These are phyloP conservation scores for Kwoniella bestiolae DNA, from an alignment of 768 basidiomycete genomes.

Conservation along the genomic window DNA sequence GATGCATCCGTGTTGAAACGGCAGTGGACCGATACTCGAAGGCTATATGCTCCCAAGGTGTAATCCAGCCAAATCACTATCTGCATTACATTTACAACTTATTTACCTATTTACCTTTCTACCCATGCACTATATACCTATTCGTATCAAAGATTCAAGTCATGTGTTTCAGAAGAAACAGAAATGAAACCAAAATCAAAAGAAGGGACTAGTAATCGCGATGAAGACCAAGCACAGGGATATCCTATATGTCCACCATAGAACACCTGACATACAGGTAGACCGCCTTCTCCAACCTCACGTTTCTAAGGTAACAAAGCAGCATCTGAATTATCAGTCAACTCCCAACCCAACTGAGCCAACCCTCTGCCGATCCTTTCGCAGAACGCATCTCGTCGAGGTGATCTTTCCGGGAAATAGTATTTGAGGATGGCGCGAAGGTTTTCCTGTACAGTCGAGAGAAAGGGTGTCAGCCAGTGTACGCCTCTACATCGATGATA, in stretches of 20 bases:
- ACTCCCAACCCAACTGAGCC: constrained; percentile 27
- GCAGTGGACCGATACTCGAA: not conserved
- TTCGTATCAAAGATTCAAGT: not conserved
- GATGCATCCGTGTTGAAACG: too few species aligned
- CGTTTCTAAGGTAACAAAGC: constrained; percentile 27
- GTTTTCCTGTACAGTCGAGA: constrained; percentile 30
- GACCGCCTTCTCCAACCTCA: too few species aligned
- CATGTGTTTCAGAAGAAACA: not conserved
- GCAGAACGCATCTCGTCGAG: constrained; percentile 24
- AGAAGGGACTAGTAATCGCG: not conserved
- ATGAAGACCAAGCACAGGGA: too few species aligned
- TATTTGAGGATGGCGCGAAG: constrained; percentile 22
- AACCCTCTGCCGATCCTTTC: constrained; percentile 31
- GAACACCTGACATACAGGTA: too few species aligned
- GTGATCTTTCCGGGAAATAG: constrained; percentile 23
- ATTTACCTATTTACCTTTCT: not conserved
- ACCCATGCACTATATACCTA: not conserved
- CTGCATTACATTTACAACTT: not conserved
- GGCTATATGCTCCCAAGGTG: too few species aligned
- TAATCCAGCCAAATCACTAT: not conserved
- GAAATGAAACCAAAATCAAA: not conserved
- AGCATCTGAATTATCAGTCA: constrained; percentile 32
- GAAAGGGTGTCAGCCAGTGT: too few species aligned
- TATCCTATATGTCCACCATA: too few species aligned
- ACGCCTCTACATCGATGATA: too few species aligned